Conservation (phyloP, 2,329 filamentous ascomycete species). For the Pyricularia grisea region DNA sequence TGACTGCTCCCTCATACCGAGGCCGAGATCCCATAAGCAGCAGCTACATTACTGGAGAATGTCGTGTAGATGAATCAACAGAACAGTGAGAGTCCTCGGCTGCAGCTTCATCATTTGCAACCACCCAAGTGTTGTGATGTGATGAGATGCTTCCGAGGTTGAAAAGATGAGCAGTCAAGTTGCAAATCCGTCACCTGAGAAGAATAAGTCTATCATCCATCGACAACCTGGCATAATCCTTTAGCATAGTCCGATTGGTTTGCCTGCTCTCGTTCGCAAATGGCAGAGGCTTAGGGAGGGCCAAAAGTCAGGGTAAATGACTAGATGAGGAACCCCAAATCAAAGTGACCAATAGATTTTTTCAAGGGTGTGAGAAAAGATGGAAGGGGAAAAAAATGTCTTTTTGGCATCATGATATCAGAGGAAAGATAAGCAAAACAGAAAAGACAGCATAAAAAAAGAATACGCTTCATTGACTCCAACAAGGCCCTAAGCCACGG, state of each 20-base stretch:
- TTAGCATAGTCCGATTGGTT: not conserved
- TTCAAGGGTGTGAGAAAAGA: not conserved
- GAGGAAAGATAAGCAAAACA: not conserved
- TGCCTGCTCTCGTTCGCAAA: not conserved
- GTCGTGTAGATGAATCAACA: not conserved
- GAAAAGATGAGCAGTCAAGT: not conserved
- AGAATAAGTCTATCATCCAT: not conserved
- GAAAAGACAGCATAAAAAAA: not conserved
- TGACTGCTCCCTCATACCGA: not conserved
- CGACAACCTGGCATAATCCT: not conserved
- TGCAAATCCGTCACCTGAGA: not conserved
- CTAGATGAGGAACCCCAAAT: not conserved
- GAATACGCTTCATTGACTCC: slow-evolving; percentile 2
- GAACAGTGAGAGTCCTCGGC: not conserved
- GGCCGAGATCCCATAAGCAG: not conserved
- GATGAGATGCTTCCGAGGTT: not conserved
- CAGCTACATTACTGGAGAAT: not conserved
- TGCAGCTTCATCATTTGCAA: not conserved
- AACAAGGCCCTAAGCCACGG: not conserved
- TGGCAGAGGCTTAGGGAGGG: not conserved
- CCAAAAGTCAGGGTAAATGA: not conserved
- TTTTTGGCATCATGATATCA: not conserved
- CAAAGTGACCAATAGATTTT: not conserved
- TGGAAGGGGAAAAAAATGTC: not conserved
- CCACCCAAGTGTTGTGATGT: not conserved